Percentiles rank a stretch among this genome's conserved stretches.
Conservation (phyloP, 768 basidiomycete species). For the Clavulina sp. region DNA sequence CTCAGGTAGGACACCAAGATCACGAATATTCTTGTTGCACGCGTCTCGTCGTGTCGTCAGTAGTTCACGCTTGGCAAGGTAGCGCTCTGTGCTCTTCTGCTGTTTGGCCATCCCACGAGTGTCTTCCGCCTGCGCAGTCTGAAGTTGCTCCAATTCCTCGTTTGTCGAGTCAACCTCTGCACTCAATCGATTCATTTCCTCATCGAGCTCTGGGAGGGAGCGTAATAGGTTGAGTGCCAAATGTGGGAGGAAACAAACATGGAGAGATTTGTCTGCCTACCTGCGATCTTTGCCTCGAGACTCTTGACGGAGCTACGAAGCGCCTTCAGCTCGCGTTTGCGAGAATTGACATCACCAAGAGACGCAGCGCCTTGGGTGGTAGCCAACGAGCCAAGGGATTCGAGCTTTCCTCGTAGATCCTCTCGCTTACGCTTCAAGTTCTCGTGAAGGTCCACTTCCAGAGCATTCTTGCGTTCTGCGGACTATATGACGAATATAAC, state of each 20-base stretch:
- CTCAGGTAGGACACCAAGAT: conserved; percentile 89
- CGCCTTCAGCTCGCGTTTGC: conserved; percentile 47
- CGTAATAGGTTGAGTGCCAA: not conserved
- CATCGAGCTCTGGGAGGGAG: conserved; percentile 40
- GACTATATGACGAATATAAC: conserved; percentile 26
- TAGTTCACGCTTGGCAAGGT: conserved; percentile 82
- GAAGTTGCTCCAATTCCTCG: conserved; percentile 48
- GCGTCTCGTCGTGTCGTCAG: conserved; percentile 74
- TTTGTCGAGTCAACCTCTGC: conserved; percentile 50
- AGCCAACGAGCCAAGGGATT: conserved; percentile 47
- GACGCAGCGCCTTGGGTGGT: conserved; percentile 20
- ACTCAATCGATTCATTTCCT: conserved; percentile 44
- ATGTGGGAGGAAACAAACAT: not conserved
- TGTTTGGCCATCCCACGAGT: conserved; percentile 71
- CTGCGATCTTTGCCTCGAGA: conserved; percentile 44
- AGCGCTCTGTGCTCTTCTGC: conserved; percentile 91
- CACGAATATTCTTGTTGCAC: conserved; percentile 87
- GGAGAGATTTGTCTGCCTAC: conserved; percentile 19
- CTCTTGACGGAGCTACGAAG: conserved; percentile 50
- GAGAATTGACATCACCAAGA: conserved; percentile 47
- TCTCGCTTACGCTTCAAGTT: conserved; percentile 62
- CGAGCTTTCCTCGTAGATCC: conserved; percentile 60
- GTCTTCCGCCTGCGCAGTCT: conserved; percentile 75
- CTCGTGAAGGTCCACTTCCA: conserved; percentile 91
- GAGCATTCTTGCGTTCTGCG: conserved; percentile 53